Conservation (phyloP, 805 yeast genomes). For the Ogataea zsoltii region DNA sequence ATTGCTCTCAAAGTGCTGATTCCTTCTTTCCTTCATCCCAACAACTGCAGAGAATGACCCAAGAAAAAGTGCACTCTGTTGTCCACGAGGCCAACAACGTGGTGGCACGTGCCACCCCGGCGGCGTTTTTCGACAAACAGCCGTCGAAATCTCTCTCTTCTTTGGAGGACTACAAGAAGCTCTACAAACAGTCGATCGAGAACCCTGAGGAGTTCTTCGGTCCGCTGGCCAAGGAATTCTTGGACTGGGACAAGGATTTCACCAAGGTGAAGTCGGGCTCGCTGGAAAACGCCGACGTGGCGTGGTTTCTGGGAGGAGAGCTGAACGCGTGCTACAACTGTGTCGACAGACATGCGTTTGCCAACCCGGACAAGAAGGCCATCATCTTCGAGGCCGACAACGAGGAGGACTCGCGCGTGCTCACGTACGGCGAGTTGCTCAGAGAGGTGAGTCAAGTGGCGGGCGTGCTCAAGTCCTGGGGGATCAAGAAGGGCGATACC, state of each 20-base stretch:
- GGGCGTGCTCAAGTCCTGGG: conserved; percentile 77
- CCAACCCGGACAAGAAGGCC: conserved; percentile 81
- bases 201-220: conserved; percentile 84
- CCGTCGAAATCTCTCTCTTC: conserved; percentile 60
- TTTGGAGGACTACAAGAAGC: conserved; percentile 64
- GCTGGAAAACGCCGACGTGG: conserved; percentile 72
- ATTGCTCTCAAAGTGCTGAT: background rate
- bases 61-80: conserved; percentile 39
- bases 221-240: conserved; percentile 65
- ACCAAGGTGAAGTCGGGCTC: conserved; percentile 63
- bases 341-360: conserved; percentile 93
- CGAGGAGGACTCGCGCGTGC: conserved; percentile 64
- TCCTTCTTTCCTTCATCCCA: background rate
- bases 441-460: conserved; percentile 85
- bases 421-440: conserved; percentile 86
- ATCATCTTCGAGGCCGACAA: conserved; percentile 94
- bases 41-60: conserved; percentile 19
- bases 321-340: conserved; percentile 91
- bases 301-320: conserved; percentile 95
- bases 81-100: conserved; percentile 65
- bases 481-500: conserved; percentile 91
- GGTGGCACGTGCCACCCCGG: conserved; percentile 51
- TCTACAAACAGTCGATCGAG: conserved; percentile 74
- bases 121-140: conserved; percentile 55
- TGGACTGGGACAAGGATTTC: conserved; percentile 82